phyloP scores from a whole-genome alignment of 495 filamentous ascomycete species.

The Zalerion maritima region DNA sequence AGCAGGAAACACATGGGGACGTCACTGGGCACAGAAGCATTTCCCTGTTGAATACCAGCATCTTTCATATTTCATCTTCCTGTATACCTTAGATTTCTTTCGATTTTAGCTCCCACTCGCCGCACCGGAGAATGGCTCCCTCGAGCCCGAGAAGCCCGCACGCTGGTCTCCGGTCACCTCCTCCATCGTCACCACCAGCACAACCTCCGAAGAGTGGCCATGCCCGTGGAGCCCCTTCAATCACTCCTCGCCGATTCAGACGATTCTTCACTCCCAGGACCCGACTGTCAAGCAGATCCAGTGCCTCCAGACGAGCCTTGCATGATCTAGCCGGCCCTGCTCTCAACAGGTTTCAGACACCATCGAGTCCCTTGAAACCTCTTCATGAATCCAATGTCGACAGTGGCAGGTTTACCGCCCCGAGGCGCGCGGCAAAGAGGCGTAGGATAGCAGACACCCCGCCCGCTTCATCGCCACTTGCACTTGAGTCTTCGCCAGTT shows the following conservation, averaged over 20 bases:
- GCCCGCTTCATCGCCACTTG: constrained; percentile 15
- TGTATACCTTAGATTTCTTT: not conserved
- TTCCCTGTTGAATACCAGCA: not conserved
- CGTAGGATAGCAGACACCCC: constrained; percentile 24
- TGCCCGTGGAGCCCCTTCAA: constrained; percentile 34
- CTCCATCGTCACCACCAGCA: constrained; percentile 25
- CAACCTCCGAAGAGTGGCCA: constrained; percentile 18
- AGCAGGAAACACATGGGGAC: too few relatives aligned
- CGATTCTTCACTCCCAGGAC: constrained; percentile 70
- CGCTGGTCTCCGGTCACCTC: constrained; percentile 10
- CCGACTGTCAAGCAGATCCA: constrained; percentile 27
- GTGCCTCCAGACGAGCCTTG: constrained; percentile 47
- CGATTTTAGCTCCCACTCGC: too few relatives aligned
- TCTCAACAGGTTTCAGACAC: constrained; percentile 40
- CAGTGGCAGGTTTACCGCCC: constrained; percentile 10
- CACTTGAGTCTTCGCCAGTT: constrained; percentile 12
- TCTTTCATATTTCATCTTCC: constrained; percentile 4
- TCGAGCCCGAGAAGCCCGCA: too few relatives aligned
- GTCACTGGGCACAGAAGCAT: too few relatives aligned
- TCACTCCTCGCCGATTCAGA: constrained; percentile 61
- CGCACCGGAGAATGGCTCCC: too few relatives aligned
- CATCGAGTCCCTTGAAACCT: constrained; percentile 29
- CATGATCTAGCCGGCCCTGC: constrained; percentile 52
- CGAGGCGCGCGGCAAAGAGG: constrained; percentile 18
- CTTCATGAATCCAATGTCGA: constrained; percentile 17